A percentile compares a stretch with the other conserved stretches of the same genome.
phyloP scores from a whole-genome alignment of 2,329 filamentous ascomycete species.

The Periconia sp. region DNA sequence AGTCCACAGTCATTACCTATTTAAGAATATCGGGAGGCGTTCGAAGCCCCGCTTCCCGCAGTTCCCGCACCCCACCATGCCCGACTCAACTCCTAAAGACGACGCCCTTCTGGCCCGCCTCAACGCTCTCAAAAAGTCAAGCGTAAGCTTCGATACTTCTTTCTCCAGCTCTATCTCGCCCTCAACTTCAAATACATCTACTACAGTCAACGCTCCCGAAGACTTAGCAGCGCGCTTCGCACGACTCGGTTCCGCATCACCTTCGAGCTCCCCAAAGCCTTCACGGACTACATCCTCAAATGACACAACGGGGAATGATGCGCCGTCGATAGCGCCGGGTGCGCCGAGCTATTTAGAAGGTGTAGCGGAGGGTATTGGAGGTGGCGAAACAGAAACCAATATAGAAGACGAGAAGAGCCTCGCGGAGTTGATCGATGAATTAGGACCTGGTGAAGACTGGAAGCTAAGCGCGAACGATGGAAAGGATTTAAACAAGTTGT shows the following conservation, averaged over 20 bases:
- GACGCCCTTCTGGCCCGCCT: slow-evolving; percentile 55
- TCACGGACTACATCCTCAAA: slow-evolving; percentile 26
- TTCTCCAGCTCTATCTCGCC: slow-evolving; percentile 23
- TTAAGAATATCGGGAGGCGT: too few species aligned
- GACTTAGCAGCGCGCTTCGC: slow-evolving; percentile 47
- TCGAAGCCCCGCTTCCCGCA: too few species aligned
- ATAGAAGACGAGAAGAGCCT: slow-evolving; percentile 52
- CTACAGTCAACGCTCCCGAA: slow-evolving; percentile 14
- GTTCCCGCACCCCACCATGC: too few species aligned
- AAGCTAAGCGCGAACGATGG: slow-evolving; percentile 48
- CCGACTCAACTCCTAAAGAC: slow-evolving; percentile 32
- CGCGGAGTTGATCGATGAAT: slow-evolving; percentile 54
- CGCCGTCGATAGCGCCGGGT: slow-evolving; percentile 35
- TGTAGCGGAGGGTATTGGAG: slow-evolving; percentile 35
- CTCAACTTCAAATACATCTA: slow-evolving; percentile 16
- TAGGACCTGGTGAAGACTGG: slow-evolving; percentile 48
- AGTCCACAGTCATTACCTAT: too few species aligned
- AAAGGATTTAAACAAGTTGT: slow-evolving; percentile 47
- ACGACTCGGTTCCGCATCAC: slow-evolving; percentile 38
- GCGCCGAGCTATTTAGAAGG: slow-evolving; percentile 43
- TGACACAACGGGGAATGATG: slow-evolving; percentile 9
- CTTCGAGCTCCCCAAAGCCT: slow-evolving; percentile 32
- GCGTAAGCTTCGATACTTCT: slow-evolving; percentile 42
- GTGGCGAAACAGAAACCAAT: slow-evolving; percentile 32
- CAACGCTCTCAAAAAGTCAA: slow-evolving; percentile 55